Evolutionary conservation across 208 protist genomes (phyloP).

Genomic region (Trypanosoma rangeli): DNA sequence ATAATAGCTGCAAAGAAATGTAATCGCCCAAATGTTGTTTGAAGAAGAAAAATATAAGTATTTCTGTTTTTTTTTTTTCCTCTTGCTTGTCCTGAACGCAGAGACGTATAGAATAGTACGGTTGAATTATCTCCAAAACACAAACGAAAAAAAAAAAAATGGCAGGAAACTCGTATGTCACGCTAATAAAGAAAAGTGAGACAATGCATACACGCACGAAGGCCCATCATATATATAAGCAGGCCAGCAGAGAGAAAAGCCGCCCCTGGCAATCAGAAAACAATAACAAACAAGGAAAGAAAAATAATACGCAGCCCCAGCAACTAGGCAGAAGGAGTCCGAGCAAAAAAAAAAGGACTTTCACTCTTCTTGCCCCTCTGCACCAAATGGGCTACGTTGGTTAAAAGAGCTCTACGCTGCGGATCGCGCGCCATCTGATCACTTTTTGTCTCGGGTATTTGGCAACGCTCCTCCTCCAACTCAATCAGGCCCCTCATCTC

Average conservation of each 20-base stretch:
- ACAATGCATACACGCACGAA: too few relatives aligned
- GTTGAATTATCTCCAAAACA: too few relatives aligned
- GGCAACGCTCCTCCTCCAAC: conserved; percentile 34
- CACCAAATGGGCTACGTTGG: neutral
- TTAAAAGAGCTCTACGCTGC: neutral
- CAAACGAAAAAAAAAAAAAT: conserved; percentile 20
- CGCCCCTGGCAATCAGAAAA: neutral
- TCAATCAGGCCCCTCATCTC: conserved; percentile 39
- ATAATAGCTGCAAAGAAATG: too few relatives aligned
- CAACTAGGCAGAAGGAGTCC: neutral
- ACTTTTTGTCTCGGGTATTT: conserved; percentile 14
- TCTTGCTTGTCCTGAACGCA: too few relatives aligned
- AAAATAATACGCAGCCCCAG: neutral
- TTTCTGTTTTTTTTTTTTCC: too few relatives aligned
- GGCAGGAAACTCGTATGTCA: neutral
- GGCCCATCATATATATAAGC: too few relatives aligned
- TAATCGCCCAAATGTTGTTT: too few relatives aligned
- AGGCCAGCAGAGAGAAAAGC: too few relatives aligned
- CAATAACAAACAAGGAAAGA: conserved; percentile 9
- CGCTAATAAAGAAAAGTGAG: too few relatives aligned
- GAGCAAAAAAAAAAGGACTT: neutral
- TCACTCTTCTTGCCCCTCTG: neutral
- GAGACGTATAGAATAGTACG: too few relatives aligned
- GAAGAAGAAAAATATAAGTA: too few relatives aligned
- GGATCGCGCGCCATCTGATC: neutral